Base-by-base conservation (phyloP, 805 yeast species). In the Torulaspora franciscae region DNA sequence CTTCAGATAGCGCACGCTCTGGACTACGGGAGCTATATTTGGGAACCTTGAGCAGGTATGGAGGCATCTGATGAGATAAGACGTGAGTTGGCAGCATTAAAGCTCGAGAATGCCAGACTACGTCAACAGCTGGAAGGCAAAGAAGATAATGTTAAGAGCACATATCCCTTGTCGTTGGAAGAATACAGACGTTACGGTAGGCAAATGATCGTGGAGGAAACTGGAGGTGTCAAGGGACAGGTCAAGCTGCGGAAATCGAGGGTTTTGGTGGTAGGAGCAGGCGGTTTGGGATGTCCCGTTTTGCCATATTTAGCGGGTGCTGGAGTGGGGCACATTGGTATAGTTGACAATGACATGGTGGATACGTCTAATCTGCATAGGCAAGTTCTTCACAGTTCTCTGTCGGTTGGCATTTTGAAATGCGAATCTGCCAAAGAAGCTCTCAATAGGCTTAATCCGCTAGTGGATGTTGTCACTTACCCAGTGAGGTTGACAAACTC, bases 201-300 rank as follows among this genome's bases (percentile, higher is more conserved):
- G 43, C 99, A 93, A 59, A 84, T 93, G 91, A 80, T 90, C 22
- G 96, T 93, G 1, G 93, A 95, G 2, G 84, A 79, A 46, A 71
- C 89, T 40, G 87, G 89, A 19, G 65, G 65, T 4, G 52, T 66
- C 4, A 47, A 47, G 6, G 74, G 80, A 2, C 99, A 93, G 61
- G 41, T 74, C 6, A 69, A 66, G 34, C 64, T 93, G 37, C 81
- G 80, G 50, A 52, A 63, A 0, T 47, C 91, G 2, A 76, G 70
- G 41, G 76, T 90, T 0, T 64, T 91, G 22, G 90, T 93, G 0
- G 74, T 93, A 6, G 99, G 99, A 1, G 97, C 97, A 0, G 99
- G 99, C 8, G 99, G 99, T 0, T 71, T 93, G 6, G 98, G 99
- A 0, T 83, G 95, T 54, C 97, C 99, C 0, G 95, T 95, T 0